A percentile compares a stretch with the other conserved stretches of the same genome.
These are phyloP conservation scores for Alopecurus myosuroides DNA, from an alignment of 176 grass and related monocot genomes.

Conservation along the genomic window DNA sequence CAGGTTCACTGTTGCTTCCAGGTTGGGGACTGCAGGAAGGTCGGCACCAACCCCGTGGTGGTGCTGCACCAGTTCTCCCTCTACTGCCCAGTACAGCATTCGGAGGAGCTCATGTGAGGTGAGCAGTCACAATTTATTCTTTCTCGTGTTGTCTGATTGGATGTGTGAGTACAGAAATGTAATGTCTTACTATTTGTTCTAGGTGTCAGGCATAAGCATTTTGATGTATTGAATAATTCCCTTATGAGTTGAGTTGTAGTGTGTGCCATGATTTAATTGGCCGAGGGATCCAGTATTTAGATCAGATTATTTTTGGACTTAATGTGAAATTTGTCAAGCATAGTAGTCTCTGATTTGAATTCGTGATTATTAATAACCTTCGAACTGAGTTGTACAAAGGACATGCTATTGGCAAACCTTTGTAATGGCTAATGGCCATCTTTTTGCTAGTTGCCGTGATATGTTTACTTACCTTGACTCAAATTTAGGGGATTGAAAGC, in stretches of 20 bases:
- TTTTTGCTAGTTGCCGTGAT: background rate
- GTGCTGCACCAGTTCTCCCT: slow-evolving; percentile 48
- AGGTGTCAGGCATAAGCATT: background rate
- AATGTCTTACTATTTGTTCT: background rate
- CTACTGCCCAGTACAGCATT: slow-evolving; percentile 54
- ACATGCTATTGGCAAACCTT: background rate
- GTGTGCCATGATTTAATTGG: background rate
- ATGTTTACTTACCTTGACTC: background rate
- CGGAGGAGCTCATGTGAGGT: slow-evolving; percentile 57
- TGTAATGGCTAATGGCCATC: background rate
- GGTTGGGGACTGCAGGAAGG: slow-evolving; percentile 67
- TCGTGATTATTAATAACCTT: no score
- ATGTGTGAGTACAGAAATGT: background rate
- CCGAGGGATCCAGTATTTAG: no score
- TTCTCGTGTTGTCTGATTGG: background rate
- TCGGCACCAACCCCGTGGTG: slow-evolving; percentile 50
- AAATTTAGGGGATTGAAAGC: background rate
- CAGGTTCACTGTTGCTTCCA: slow-evolving; percentile 45
- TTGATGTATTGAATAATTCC: background rate
- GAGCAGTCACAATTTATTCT: background rate
- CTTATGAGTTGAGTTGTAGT: background rate
- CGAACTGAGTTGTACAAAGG: no score
- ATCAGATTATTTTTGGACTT: no score
- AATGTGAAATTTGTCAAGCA: no score
- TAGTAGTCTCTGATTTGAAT: no score